phyloP scores from a whole-genome alignment of 2,329 filamentous ascomycete genomes.

The Ambrosiella cleistominuta region DNA sequence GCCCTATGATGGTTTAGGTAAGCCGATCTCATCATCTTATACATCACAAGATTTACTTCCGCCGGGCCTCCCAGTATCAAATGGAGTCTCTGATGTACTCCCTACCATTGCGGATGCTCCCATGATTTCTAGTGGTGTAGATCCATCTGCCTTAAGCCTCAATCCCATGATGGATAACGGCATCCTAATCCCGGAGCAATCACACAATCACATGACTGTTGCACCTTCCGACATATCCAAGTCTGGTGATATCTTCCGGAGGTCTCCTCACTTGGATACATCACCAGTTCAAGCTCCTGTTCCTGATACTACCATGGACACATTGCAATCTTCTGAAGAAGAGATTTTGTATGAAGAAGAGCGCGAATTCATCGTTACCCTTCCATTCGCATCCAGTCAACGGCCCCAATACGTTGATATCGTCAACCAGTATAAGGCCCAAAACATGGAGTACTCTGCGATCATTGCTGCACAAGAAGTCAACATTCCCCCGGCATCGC shows the following conservation, averaged over 20 bases:
- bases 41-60: slow-evolving; percentile 1
- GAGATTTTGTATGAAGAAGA: slow-evolving; percentile 15
- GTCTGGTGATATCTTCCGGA: slow-evolving; percentile 15
- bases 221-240: slow-evolving; percentile 24
- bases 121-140: slow-evolving; percentile 10
- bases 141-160: slow-evolving; percentile 20
- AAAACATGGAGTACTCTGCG: slow-evolving; percentile 29
- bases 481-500: slow-evolving; percentile 22
- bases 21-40: neutral
- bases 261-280: slow-evolving; percentile 8
- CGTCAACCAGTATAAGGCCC: slow-evolving; percentile 26
- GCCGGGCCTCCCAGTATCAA: slow-evolving; percentile 15
- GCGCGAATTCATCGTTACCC: slow-evolving; percentile 34
- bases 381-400: slow-evolving; percentile 37
- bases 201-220: slow-evolving; percentile 17
- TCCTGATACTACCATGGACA: slow-evolving; percentile 5
- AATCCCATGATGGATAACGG: slow-evolving; percentile 3
- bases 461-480: slow-evolving; percentile 25
- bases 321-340: slow-evolving; percentile 4
- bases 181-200: slow-evolving; percentile 8
- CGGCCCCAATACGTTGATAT: slow-evolving; percentile 35
- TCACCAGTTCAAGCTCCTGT: slow-evolving; percentile 7
- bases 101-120: neutral
- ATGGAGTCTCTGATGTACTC: slow-evolving; percentile 17
- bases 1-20: neutral